Conservation (phyloP, 2,329 filamentous ascomycete species). For the Fusarium sp. region DNA sequence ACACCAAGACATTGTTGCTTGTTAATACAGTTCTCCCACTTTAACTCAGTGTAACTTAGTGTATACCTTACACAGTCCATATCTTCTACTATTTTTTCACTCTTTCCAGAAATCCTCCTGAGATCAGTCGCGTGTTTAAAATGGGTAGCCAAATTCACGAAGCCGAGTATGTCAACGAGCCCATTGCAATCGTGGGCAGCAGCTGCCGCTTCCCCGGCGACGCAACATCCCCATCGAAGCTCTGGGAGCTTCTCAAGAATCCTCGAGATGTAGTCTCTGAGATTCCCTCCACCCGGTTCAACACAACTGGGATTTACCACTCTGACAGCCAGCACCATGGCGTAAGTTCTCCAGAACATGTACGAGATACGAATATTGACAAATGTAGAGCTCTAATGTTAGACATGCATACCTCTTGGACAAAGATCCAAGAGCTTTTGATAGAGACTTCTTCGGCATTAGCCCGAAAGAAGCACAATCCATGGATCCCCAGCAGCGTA, state of each 20-base stretch:
- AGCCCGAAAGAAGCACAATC: neutral
- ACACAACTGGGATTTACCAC: neutral
- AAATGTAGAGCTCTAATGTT: neutral
- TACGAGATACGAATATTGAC: neutral
- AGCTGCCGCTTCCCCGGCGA: slow-evolving; percentile 17
- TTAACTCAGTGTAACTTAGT: no score
- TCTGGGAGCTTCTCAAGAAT: slow-evolving; percentile 14
- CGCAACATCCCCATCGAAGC: neutral
- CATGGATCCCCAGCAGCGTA: slow-evolving; percentile 20
- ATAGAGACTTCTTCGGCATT: slow-evolving; percentile 16
- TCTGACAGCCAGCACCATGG: neutral
- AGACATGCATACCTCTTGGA: slow-evolving; percentile 4
- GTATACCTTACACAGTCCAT: no score
- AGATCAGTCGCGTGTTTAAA: neutral
- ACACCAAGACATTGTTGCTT: no score
- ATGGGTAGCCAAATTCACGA: neutral
- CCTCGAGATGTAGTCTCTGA: neutral
- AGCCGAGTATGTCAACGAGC: neutral
- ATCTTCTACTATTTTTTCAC: no score
- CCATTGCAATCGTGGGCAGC: slow-evolving; percentile 25
- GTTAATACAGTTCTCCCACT: no score
- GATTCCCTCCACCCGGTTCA: slow-evolving; percentile 9
- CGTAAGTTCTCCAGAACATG: neutral
- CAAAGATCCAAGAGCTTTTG: slow-evolving; percentile 11
- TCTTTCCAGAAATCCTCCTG: no score